Conservation (phyloP, 176 grass and related monocot species). For the Musa troglodytarum region DNA sequence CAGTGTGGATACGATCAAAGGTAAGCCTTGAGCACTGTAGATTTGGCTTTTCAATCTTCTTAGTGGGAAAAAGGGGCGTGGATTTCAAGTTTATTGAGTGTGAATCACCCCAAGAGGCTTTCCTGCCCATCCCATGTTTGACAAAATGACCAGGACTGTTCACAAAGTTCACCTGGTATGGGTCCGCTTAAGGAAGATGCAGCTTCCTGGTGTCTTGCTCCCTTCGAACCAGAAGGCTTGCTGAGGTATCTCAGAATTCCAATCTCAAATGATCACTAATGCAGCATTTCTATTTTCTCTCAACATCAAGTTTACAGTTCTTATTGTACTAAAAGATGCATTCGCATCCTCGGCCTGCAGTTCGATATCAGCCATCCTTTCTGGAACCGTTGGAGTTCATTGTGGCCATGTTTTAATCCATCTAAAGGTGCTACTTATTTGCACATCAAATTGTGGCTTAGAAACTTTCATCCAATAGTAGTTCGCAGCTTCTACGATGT, state of each 20-base stretch:
- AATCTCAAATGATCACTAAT: neutral
- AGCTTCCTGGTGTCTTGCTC: constrained; percentile 49
- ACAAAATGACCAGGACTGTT: constrained; percentile 30
- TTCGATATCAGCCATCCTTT: constrained; percentile 68
- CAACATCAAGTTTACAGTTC: too few species aligned
- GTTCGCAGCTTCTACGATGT: too few species aligned
- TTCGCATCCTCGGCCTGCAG: constrained; percentile 22
- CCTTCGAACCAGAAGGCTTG: constrained; percentile 63
- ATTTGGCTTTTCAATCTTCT: neutral
- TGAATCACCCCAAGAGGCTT: too few species aligned
- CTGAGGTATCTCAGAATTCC: constrained; percentile 32
- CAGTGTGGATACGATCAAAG: constrained; percentile 64
- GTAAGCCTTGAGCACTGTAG: neutral
- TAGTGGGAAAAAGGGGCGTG: neutral
- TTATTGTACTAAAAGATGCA: neutral
- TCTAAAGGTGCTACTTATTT: constrained; percentile 36
- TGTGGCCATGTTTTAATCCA: constrained; percentile 82
- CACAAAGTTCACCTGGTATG: constrained; percentile 37
- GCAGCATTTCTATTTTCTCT: too few species aligned
- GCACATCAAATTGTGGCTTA: too few species aligned
- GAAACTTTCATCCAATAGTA: too few species aligned
- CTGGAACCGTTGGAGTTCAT: constrained; percentile 71
- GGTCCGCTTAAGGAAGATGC: constrained; percentile 39
- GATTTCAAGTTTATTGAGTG: too few species aligned
- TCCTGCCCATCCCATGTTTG: too few species aligned